Evolutionary conservation across 176 grass and related monocot genomes (phyloP), one percentile per base, ranked within the genome.

Genomic region (Ananas comosus): DNA sequence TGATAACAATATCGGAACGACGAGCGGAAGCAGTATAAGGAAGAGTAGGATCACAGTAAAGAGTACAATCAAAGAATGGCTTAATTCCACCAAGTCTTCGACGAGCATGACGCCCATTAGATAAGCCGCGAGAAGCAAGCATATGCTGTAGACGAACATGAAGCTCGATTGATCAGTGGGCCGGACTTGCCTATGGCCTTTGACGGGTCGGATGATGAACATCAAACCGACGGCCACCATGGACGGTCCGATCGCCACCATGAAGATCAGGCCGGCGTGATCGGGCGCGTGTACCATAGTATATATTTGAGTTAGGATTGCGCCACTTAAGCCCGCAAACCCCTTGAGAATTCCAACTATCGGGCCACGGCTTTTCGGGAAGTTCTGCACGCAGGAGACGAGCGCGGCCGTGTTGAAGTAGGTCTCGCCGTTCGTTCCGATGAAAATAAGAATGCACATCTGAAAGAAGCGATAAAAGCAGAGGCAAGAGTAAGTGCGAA

Each of bases 331-430:
- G 58, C 92, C 92, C 0, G 88, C 88, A 84, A 96, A 96, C 68
- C 88, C 92, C 79, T 96, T 96, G 23, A 96, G 63, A 54, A 96
- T 91, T 28, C 92, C 92, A 22, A 96, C 92, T 61, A 70, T 84
- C 72, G 85, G 92, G 4, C 92, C 92, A 23, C 92, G 85, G 80
- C 76, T 89, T 73, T 91, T 96, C 12, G 92, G 92, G 51, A 96
- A 96, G 76, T 96, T 96, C 61, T 96, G 88, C 47, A 96, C 90
- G 72, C 92, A 89, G 72, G 85, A 91, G 48, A 96, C 88, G 27
- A 96, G 85, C 48, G 92, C 73, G 64, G 80, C 77, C 17, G 92
- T 96, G 78, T 91, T 96, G 83, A 88, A 96, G 70, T 82, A 96
- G 33, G 92, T 96, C 69, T 91, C 88, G 3, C 92, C 92, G 9